Percentiles rank a stretch among this genome's conserved stretches.
Conservation (phyloP, 768 basidiomycete species). For the Tulasnella sp. region DNA sequence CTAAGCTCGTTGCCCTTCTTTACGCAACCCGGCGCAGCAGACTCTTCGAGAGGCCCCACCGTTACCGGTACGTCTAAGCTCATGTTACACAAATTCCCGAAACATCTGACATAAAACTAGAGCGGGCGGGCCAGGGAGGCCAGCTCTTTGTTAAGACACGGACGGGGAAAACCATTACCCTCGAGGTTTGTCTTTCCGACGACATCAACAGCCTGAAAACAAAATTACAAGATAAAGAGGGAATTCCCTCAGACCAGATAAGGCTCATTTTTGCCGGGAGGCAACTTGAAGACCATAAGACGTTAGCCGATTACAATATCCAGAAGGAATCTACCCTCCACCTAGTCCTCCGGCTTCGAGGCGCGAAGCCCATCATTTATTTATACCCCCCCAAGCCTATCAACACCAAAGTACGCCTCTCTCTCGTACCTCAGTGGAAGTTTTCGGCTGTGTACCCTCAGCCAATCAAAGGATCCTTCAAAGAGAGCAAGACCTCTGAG, state of each 20-base stretch:
- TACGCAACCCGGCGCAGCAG: too few relatives aligned
- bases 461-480: not conserved
- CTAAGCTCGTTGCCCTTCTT: too few relatives aligned
- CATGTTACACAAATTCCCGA: not conserved
- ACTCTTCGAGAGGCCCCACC: not conserved
- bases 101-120: not conserved
- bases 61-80: not conserved
- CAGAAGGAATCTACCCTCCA: not conserved
- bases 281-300: not conserved
- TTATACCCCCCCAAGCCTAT: not conserved
- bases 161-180: not conserved
- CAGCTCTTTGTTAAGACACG: not conserved
- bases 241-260: not conserved
- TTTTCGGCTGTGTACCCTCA: slow-evolving; percentile 42
- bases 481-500: not conserved
- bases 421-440: slow-evolving; percentile 38
- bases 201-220: not conserved
- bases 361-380: not conserved
- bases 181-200: not conserved
- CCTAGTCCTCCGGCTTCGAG: not conserved
- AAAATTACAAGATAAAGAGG: not conserved
- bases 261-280: not conserved
- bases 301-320: not conserved
- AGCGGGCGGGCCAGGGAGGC: not conserved
- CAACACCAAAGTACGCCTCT: slow-evolving; percentile 32